Percentiles rank a stretch among this genome's conserved stretches.
These are phyloP conservation scores for Phytophthora cryptogea DNA, from an alignment of 352 stramenopile species.

Conservation along the genomic window DNA sequence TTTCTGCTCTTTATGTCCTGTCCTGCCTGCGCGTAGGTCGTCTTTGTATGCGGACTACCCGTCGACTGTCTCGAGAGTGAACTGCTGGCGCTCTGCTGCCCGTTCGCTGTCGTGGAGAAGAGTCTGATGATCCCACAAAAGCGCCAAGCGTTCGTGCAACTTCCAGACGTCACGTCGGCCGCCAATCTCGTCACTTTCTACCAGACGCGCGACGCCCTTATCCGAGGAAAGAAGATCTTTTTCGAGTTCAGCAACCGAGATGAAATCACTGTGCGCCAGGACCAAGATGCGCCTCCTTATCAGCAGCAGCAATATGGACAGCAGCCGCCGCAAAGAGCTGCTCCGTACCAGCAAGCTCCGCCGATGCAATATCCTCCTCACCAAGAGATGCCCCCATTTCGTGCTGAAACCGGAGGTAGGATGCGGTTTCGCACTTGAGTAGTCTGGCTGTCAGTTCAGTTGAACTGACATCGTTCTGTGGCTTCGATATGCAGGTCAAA, in stretches of 20 bases:
- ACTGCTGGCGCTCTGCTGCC: conserved; percentile 78
- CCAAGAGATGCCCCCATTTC: conserved; percentile 22
- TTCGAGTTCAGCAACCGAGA: conserved; percentile 77
- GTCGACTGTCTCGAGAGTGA: conserved; percentile 83
- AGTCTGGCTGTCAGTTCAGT: not conserved
- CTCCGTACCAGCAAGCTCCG: conserved; percentile 28
- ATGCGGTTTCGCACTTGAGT: not conserved
- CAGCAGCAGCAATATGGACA: conserved; percentile 33
- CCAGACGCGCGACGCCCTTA: conserved; percentile 69
- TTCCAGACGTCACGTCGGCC: conserved; percentile 65
- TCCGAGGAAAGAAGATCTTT: conserved; percentile 80
- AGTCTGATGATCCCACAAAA: conserved; percentile 74
- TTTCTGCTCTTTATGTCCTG: conserved; percentile 28
- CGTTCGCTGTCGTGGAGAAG: conserved; percentile 85
- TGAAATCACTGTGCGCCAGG: conserved; percentile 53
- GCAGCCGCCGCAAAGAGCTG: conserved; percentile 17
- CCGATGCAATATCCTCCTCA: conserved; percentile 27
- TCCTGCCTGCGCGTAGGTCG: conserved; percentile 46
- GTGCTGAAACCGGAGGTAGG: conserved; percentile 23
- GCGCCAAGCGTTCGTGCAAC: conserved; percentile 80
- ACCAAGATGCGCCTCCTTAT: conserved; percentile 31
- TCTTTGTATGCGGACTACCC: conserved; percentile 79
- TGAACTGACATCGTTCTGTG: conserved; percentile 3
- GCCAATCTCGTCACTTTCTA: conserved; percentile 83
- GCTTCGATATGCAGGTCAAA: conserved; percentile 18